phyloP scores from a whole-genome alignment of 2,329 filamentous ascomycete genomes.

The Aspergillus oerlinghausenensis region DNA sequence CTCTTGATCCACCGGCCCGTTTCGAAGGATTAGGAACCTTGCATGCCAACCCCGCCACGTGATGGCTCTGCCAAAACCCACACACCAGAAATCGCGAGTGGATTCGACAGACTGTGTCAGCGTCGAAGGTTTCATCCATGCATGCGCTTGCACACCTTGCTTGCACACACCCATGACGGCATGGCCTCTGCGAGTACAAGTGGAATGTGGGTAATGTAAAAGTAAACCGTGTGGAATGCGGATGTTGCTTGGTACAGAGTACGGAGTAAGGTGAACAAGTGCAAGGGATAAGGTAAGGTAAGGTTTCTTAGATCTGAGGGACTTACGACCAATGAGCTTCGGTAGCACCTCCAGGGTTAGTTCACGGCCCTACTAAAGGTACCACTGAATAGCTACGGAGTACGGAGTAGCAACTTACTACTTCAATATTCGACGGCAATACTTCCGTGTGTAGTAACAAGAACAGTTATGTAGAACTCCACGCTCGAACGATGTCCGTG shows the following conservation, averaged over 20 bases:
- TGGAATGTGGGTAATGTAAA: neutral
- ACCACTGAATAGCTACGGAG: no score
- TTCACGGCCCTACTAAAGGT: no score
- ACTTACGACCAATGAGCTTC: neutral
- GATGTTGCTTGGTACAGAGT: neutral
- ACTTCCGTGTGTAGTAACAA: no score
- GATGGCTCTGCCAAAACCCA: neutral
- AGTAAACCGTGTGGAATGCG: neutral
- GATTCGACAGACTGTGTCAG: neutral
- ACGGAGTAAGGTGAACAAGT: neutral
- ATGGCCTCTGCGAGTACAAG: neutral
- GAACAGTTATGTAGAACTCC: no score
- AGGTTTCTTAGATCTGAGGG: neutral
- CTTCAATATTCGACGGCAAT: neutral
- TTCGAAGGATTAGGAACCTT: slow-evolving; percentile 1
- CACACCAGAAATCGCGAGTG: neutral
- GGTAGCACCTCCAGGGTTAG: neutral
- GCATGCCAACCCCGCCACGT: slow-evolving; percentile 2
- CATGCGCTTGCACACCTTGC: neutral
- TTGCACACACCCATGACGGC: neutral
- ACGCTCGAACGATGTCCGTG: neutral
- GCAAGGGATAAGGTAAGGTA: no score
- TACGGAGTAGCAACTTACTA: no score
- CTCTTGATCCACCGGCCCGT: neutral
- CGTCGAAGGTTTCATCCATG: neutral